Evolutionary conservation across 306 rosid species (phyloP).

Genomic region (Benincasa hispida): DNA sequence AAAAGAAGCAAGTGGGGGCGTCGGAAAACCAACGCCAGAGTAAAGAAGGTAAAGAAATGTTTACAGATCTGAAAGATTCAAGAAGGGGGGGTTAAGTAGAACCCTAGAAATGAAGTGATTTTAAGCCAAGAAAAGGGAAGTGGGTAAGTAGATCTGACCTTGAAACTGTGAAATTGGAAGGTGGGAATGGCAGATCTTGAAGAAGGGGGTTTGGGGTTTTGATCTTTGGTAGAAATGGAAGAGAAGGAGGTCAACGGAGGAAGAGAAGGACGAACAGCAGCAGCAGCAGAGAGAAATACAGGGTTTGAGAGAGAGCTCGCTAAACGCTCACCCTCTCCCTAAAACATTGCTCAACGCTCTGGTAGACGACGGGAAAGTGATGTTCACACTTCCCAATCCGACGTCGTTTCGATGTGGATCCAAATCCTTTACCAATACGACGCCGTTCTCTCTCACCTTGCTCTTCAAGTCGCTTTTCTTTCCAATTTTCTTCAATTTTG

Average conservation of each 20-base stretch:
- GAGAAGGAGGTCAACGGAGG: constrained; percentile 30
- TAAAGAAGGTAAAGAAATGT: neutral
- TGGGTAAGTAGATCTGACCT: constrained; percentile 42
- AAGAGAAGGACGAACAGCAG: neutral
- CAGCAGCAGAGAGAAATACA: neutral
- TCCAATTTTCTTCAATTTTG: neutral
- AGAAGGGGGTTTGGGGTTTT: neutral
- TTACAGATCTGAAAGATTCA: constrained; percentile 42
- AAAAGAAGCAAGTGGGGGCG: constrained; percentile 23
- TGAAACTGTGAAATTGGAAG: constrained; percentile 7
- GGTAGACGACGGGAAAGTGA: neutral
- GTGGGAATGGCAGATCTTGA: constrained; percentile 24
- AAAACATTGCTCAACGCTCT: neutral
- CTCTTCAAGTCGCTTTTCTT: too few species aligned
- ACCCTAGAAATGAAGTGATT: constrained; percentile 25
- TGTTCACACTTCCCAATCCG: neutral
- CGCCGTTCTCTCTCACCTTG: neutral
- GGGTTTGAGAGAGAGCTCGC: neutral
- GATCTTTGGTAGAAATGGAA: neutral
- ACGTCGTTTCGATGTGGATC: neutral
- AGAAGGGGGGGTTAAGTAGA: neutral
- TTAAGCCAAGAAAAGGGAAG: neutral
- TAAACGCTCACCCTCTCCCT: neutral
- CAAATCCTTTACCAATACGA: neutral
- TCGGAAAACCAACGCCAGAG: neutral